Base-by-base conservation (phyloP, 148 eudicot species). In the Vaccinium macrocarpon region DNA sequence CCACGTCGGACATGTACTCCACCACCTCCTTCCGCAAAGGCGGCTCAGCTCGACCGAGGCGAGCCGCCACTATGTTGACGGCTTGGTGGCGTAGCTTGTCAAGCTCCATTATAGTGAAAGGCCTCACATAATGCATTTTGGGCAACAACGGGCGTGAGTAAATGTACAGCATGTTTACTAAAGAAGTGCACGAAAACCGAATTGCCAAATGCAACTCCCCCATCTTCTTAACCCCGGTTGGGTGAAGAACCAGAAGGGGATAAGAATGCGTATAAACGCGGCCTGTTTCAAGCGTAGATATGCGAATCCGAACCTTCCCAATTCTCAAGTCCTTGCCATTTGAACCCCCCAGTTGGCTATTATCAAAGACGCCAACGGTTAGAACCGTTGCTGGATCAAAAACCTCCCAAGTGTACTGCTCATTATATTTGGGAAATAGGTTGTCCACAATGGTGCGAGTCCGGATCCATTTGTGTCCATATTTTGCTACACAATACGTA, bases 341-440 rank as follows among this genome's bases (percentile, higher is more conserved):
- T 16, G 94, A 68, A 21, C 90, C 93, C 14, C 93, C 96, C 10
- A 97, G 89, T 84, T 97, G 99, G 84, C 92, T 87, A 79, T 97
- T 95, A 86, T 97, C 99, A 46, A 97, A 95, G 15, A 95, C 98
- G 50, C 99, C 96, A 2, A 97, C 90, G 1, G 96, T 97, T 52
- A 97, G 90, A 84, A 97, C 98, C 1, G 99, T 97, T 4, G 98
- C 97, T 0, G 98, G 95, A 84, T 97, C 98, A 74, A 93, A 97
- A 42, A 97, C 99, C 88, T 97, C 99, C 99, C 99, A 97, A 35
- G 98, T 95, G 71, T 97, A 95, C 84, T 97, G 99, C 90, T 97
- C 99, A 57, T 97, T 97, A 87, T 94, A 97, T 84, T 90, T 94
- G 2, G 99, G 99, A 51, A 42, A 87, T 46, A 94, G 89, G 76